Evolutionary conservation across 306 rosid genomes (phyloP), one percentile per base, ranked within the genome.

Genomic region (Sindora glabra): DNA sequence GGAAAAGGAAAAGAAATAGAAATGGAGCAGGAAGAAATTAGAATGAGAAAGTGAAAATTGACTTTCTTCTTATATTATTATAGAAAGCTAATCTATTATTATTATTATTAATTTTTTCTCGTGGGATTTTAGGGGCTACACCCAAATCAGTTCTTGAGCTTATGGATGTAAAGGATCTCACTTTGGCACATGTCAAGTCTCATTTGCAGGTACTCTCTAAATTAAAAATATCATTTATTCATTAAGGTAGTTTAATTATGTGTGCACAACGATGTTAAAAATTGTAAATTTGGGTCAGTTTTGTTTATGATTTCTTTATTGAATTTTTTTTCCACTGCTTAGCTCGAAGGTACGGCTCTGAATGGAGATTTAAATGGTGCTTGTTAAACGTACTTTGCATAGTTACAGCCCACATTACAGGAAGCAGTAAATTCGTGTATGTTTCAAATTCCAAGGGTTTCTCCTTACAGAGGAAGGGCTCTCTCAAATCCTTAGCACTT

Each of bases 71-170:
- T 18, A 11, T 29, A 22, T 21, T 12, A 32, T 26, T 4, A 5
- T 50, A 25, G n/a, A 18, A 32, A 25, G 5, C 15, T 5, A 5
- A 12, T 17, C 49, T 39, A 3, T 8, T 34, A 34, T 12, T 29
- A 12, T 34, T 3, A 10, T 10, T 71, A 55, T 63, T 48, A 4
- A 26, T 24, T 53, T 60, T 50, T 38, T 15, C 15, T 33, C 10
- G 10, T 44, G 15, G 6, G 45, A 30, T 38, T 56, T 22, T 62
- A 92, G 99, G 99, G 77, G 99, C 99, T 30, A 92, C 99, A 3
- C 99, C 99, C 4, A 92, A 92, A 72, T 92, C 99, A 67, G 99
- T 92, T 77, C 99, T 92, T 73, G 99, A 92, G 83, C 99, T 92
- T 46, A 92, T 92, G 99, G 99, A 92, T 92, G 99, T 83, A 33